Evolutionary conservation across 2,329 filamentous ascomycete species (phyloP).

Genomic region (Seiridium unicorne): DNA sequence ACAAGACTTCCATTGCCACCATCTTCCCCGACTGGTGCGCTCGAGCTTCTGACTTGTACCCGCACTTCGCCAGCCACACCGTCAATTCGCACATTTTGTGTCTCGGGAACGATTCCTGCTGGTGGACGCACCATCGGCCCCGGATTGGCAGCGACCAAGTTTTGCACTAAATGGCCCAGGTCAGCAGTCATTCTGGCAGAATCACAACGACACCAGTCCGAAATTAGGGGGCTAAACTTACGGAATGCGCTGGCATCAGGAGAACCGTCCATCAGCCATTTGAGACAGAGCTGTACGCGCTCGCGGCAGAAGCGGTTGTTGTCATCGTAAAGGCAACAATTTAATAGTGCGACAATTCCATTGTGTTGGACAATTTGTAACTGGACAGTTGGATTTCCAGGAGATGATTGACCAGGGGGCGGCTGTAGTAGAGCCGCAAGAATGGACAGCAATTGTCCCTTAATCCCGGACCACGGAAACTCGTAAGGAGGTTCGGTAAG

Average conservation of each 20-base stretch:
- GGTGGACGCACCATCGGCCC: constrained; percentile 15
- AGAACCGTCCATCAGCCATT: constrained; percentile 75
- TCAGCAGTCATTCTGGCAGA: not conserved
- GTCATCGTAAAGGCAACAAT: constrained; percentile 88
- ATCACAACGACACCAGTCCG: not conserved
- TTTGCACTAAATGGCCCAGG: constrained; percentile 41
- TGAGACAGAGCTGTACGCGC: constrained; percentile 84
- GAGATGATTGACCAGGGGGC: constrained; percentile 58
- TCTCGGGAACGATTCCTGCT: constrained; percentile 26
- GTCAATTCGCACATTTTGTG: constrained; percentile 50
- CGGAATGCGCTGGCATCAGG: constrained; percentile 68
- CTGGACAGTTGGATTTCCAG: constrained; percentile 74
- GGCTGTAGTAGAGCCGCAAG: constrained; percentile 88
- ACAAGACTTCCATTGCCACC: constrained; percentile 6
- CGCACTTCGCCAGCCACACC: constrained; percentile 56
- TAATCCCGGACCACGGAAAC: constrained; percentile 72
- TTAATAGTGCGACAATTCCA: constrained; percentile 83
- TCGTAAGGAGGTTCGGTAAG: constrained; percentile 65
- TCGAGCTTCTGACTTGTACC: constrained; percentile 46
- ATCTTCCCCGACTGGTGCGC: constrained; percentile 20
- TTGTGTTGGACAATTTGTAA: constrained; percentile 82
- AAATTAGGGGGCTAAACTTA: not conserved
- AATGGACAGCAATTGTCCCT: constrained; percentile 89
- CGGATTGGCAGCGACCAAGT: constrained; percentile 46
- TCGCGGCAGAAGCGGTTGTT: constrained; percentile 94